Evolutionary conservation across 352 stramenopile species (phyloP), one percentile per base, ranked within the genome.

Genomic region (Pythium monospermum): DNA sequence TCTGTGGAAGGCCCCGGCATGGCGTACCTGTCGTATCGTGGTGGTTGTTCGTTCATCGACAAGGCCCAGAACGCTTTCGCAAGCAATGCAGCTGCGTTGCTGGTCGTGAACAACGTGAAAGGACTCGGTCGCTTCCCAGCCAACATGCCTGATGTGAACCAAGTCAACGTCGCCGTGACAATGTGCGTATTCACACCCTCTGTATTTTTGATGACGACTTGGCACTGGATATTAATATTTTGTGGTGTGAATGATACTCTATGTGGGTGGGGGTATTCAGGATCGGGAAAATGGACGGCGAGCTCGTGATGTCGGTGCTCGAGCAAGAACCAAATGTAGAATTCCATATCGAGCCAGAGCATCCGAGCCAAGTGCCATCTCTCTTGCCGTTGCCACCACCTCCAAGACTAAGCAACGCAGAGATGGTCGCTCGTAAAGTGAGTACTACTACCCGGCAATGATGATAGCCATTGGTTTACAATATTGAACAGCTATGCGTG

Each of bases 61-160:
- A 90, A 90, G 47, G 76, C 76, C 1, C 59, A 73, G 1, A 59
- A 71, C 21, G 56, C 71, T 12, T 48, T 42, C 12, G 26, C 47
- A n/a, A 76, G 57, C 1, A 53, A 64, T 2, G 74, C 72, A 2
- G 57, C 53, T 6, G 64, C 68, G 4, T 35, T 86, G n/a, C 11
- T 87, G 1, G 65, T 87, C 16, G 64, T 83, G 1, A 90, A 90
- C 55, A 87, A 90, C 35, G 52, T 76, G 19, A 79, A 81, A 11
- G 76, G 75, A 1, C 59, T 72, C 35, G 74, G 72, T 23, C 60
- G 76, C 16, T 91, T 91, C 45, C 73, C 74, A 19, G 38, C 51
- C 1, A 53, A 59, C 8, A 58, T 70, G 8, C 55, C 61, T 19
- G 38, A 62, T 18, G 50, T 66, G 2, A 66, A 74, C 0, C 35